Evolutionary conservation across 1,284 basidiomycete species (phyloP).

Genomic region (Leccinum subfulvum): DNA sequence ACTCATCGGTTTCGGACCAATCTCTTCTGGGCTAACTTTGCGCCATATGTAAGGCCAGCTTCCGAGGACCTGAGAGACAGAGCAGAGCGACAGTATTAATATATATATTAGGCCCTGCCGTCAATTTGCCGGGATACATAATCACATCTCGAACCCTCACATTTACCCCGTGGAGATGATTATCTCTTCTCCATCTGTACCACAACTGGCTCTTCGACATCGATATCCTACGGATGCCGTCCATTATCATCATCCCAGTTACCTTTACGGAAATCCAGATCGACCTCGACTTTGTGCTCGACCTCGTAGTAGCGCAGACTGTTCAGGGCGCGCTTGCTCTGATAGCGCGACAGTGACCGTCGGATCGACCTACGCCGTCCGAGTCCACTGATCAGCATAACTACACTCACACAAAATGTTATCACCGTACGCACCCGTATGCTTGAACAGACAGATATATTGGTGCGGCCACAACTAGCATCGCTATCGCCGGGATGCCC

Average conservation of each 20-base stretch:
- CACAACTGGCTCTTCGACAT: background rate
- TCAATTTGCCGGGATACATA: background rate
- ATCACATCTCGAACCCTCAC: background rate
- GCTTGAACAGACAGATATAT: constrained; percentile 13
- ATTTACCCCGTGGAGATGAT: background rate
- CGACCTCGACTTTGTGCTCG: background rate
- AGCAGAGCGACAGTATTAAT: background rate
- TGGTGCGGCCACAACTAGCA: constrained; percentile 13
- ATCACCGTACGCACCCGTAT: constrained; percentile 17
- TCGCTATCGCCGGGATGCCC: constrained; percentile 18
- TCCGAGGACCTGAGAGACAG: background rate
- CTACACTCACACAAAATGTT: no score
- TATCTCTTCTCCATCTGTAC: background rate
- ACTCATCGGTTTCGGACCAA: background rate
- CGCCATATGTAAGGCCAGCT: background rate
- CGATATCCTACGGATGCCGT: background rate
- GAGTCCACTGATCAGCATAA: constrained; percentile 6
- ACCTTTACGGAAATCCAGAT: background rate
- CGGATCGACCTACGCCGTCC: constrained; percentile 10
- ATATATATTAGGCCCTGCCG: background rate
- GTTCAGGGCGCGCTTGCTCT: constrained; percentile 11
- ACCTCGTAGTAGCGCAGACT: background rate
- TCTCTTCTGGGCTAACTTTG: background rate
- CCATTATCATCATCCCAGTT: background rate
- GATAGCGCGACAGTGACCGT: background rate